A percentile compares a stretch with the other conserved stretches of the same genome.
phyloP scores from a whole-genome alignment of 2,329 filamentous ascomycete genomes.

The Fusarium proliferatum region DNA sequence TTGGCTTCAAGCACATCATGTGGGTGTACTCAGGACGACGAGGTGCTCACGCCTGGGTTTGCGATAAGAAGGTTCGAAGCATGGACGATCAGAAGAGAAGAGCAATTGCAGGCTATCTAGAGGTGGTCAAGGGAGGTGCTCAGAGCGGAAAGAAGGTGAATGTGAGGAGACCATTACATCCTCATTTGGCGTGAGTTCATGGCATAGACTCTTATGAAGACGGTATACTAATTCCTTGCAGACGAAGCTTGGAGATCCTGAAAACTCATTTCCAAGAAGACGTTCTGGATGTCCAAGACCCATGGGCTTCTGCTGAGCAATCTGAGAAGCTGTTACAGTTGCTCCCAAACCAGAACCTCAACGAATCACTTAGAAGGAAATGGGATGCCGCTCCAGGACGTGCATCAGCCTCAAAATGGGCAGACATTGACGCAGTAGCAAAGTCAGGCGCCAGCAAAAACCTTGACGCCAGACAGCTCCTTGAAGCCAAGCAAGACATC shows the following conservation, averaged over 20 bases:
- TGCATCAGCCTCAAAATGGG: slow-evolving; percentile 85
- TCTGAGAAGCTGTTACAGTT: slow-evolving; percentile 84
- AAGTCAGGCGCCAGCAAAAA: slow-evolving; percentile 78
- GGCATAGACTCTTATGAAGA: background rate
- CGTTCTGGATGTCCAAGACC: slow-evolving; percentile 86
- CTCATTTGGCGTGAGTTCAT: slow-evolving; percentile 76
- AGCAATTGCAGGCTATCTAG: slow-evolving; percentile 89
- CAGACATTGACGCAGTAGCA: slow-evolving; percentile 89
- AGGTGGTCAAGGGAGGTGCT: slow-evolving; percentile 87
- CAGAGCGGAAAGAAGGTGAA: slow-evolving; percentile 91
- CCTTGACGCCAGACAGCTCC: slow-evolving; percentile 78
- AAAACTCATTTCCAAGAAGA: slow-evolving; percentile 86
- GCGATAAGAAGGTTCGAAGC: slow-evolving; percentile 84
- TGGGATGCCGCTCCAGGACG: slow-evolving; percentile 88
- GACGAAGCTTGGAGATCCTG: slow-evolving; percentile 86
- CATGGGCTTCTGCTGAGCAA: slow-evolving; percentile 78
- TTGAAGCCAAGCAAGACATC: slow-evolving; percentile 94
- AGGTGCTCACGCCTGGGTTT: slow-evolving; percentile 98
- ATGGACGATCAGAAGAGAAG: slow-evolving; percentile 88
- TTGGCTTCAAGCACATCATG: slow-evolving; percentile 95
- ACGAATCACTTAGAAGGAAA: slow-evolving; percentile 84
- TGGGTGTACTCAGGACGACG: slow-evolving; percentile 98
- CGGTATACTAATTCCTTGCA: slow-evolving; percentile 46
- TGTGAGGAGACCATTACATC: slow-evolving; percentile 84
- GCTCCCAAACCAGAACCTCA: slow-evolving; percentile 82